Evolutionary conservation across 2,329 filamentous ascomycete species (phyloP).

Genomic region (Exserohilum turcica): DNA sequence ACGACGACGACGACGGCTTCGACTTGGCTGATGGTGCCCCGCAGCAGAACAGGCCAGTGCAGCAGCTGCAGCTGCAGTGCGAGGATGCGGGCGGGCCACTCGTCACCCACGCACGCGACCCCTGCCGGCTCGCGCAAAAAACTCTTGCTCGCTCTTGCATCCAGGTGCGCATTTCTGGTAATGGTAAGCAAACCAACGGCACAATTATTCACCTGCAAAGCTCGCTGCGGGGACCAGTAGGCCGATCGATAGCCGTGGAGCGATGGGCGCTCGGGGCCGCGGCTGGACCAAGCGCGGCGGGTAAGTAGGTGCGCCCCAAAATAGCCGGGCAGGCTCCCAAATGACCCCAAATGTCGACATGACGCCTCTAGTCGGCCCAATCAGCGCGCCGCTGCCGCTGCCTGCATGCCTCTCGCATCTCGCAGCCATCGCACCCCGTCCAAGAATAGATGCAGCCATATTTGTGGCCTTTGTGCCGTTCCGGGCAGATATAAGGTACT

Average conservation of each 20-base stretch:
- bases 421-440: constrained; percentile 37
- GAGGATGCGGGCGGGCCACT: constrained; percentile 9
- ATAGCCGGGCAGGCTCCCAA: constrained; percentile 40
- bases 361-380: constrained; percentile 38
- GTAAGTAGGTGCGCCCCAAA: constrained; percentile 49
- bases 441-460: constrained; percentile 56
- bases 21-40: constrained; percentile 29
- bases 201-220: constrained; percentile 43
- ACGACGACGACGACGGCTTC: no score
- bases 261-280: constrained; percentile 26
- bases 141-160: no score
- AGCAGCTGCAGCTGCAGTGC: no score
- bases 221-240: constrained; percentile 36
- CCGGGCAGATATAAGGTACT: constrained; percentile 56
- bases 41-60: constrained; percentile 37
- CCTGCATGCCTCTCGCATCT: constrained; percentile 36
- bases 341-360: constrained; percentile 45
- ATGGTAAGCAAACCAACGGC: constrained; percentile 31
- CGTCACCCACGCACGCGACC: constrained; percentile 29
- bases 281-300: constrained; percentile 39
- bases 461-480: constrained; percentile 47
- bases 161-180: no score
- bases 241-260: constrained; percentile 35
- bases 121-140: constrained; percentile 24
- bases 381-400: constrained; percentile 23